Evolutionary conservation across 768 basidiomycete genomes (phyloP).

Genomic region (Macrolepiota albuminosa): DNA sequence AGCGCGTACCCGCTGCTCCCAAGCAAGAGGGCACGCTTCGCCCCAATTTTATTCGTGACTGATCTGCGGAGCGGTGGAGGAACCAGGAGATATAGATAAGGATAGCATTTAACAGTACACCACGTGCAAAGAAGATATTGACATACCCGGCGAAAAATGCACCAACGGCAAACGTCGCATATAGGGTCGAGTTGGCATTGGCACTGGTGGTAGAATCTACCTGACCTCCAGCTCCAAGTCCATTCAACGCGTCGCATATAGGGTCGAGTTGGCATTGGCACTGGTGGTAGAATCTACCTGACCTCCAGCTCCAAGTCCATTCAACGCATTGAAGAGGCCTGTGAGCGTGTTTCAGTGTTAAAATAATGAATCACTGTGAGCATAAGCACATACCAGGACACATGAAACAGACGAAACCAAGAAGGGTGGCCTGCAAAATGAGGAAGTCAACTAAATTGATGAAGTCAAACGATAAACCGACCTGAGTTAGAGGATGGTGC

Average conservation of each 20-base stretch:
- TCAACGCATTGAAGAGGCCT: conserved; percentile 62
- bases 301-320: conserved; percentile 60
- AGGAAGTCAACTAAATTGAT: not conserved
- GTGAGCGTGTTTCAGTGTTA: conserved; percentile 18
- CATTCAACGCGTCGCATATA: conserved; percentile 57
- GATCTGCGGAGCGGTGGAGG: conserved; percentile 37
- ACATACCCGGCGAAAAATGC: conserved; percentile 68
- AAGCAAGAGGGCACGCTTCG: conserved; percentile 64
- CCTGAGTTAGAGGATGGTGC: conserved; percentile 49
- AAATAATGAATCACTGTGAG: not conserved
- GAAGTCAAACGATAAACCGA: conserved; percentile 10
- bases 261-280: conserved; percentile 51
- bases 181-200: conserved; percentile 54
- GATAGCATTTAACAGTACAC: not conserved
- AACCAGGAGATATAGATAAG: not conserved
- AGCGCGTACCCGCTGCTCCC: conserved; percentile 75
- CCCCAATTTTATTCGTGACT: conserved; percentile 78
- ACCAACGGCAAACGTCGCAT: conserved; percentile 54
- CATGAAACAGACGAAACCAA: conserved; percentile 59
- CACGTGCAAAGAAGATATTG: not conserved
- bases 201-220: conserved; percentile 47
- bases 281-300: conserved; percentile 48
- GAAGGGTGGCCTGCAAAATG: conserved; percentile 31
- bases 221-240: conserved; percentile 61
- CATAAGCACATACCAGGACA: conserved; percentile 32